Evolutionary conservation across 495 filamentous ascomycete species (phyloP).

Genomic region (Aspergillus baeticus): DNA sequence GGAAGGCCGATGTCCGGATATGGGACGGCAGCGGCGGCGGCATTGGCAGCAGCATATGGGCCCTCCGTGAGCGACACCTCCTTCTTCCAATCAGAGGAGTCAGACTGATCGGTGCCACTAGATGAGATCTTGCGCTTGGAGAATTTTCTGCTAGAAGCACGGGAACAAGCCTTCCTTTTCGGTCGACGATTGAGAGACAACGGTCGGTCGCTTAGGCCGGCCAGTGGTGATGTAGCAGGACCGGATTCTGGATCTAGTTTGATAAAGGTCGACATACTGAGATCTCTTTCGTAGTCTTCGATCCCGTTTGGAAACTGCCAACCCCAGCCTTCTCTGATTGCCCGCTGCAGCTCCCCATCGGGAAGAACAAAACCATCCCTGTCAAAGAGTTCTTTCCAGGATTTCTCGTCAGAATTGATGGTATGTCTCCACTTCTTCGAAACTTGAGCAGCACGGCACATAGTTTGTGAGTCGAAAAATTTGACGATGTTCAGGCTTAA

Average conservation of each 20-base stretch:
- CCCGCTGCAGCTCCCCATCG: slow-evolving; percentile 79
- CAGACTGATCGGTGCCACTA: slow-evolving; percentile 36
- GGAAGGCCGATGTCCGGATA: slow-evolving; percentile 78
- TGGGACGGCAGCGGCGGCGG: slow-evolving; percentile 76
- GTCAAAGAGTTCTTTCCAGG: slow-evolving; percentile 93
- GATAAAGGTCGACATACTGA: slow-evolving; percentile 52
- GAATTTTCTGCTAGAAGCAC: slow-evolving; percentile 46
- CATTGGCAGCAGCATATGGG: slow-evolving; percentile 80
- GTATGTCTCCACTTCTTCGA: slow-evolving; percentile 91
- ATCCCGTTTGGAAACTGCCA: slow-evolving; percentile 84
- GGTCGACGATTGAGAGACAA: slow-evolving; percentile 36
- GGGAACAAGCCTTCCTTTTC: slow-evolving; percentile 55
- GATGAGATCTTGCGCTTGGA: slow-evolving; percentile 55
- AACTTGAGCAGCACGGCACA: slow-evolving; percentile 90
- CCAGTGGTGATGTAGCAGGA: slow-evolving; percentile 18
- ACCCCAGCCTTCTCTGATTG: slow-evolving; percentile 96
- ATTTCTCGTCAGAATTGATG: slow-evolving; percentile 87
- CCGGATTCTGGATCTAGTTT: slow-evolving; percentile 48
- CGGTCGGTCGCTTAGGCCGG: slow-evolving; percentile 27
- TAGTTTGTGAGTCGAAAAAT: slow-evolving; percentile 80
- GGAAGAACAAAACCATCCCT: slow-evolving; percentile 75
- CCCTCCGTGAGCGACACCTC: slow-evolving; percentile 60
- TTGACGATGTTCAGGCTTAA: slow-evolving; percentile 84
- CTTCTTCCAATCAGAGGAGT: slow-evolving; percentile 43
- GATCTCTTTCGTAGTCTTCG: slow-evolving; percentile 76